Conservation (phyloP, 1,284 basidiomycete genomes). For the Fomes fomentarius region DNA sequence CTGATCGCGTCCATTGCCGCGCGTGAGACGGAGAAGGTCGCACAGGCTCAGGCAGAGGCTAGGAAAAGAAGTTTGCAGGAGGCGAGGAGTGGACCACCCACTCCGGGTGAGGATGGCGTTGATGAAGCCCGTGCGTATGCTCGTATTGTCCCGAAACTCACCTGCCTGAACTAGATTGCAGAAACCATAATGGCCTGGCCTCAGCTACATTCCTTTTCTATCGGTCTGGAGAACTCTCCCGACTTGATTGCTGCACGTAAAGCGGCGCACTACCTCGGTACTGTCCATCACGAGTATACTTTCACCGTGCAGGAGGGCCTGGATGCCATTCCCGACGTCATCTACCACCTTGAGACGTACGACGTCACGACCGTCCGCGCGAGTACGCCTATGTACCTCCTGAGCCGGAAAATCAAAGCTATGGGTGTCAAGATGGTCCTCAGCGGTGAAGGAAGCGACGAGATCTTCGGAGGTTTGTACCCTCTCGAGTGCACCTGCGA, state of each 20-base stretch:
- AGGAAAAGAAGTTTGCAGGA: slow-evolving; percentile 64
- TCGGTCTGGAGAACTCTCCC: slow-evolving; percentile 94
- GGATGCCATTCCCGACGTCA: slow-evolving; percentile 97
- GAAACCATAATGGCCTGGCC: slow-evolving; percentile 91
- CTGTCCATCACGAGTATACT: slow-evolving; percentile 96
- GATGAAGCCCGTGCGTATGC: slow-evolving; percentile 56
- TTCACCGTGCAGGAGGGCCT: slow-evolving; percentile 99
- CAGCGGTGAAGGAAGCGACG: slow-evolving; percentile 97
- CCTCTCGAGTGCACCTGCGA: slow-evolving; percentile 1
- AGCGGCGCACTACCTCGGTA: slow-evolving; percentile 93
- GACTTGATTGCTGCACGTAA: slow-evolving; percentile 95
- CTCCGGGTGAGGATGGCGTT: slow-evolving; percentile 47
- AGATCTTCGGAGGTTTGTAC: slow-evolving; percentile 88
- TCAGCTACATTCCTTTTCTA: slow-evolving; percentile 96
- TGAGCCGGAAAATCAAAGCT: slow-evolving; percentile 98
- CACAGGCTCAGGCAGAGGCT: slow-evolving; percentile 75
- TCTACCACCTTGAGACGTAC: slow-evolving; percentile 98
- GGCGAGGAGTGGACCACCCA: slow-evolving; percentile 56
- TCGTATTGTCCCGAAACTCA: not conserved
- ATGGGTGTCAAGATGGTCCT: slow-evolving; percentile 99
- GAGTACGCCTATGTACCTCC: slow-evolving; percentile 96
- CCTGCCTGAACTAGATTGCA: slow-evolving; percentile 28
- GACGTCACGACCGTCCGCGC: slow-evolving; percentile 99
- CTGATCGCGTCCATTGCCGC: slow-evolving; percentile 98
- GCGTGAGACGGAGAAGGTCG: slow-evolving; percentile 93